These are phyloP conservation scores for Atkinsonella texensis DNA, from an alignment of 2,329 filamentous ascomycete species.

Conservation along the genomic window DNA sequence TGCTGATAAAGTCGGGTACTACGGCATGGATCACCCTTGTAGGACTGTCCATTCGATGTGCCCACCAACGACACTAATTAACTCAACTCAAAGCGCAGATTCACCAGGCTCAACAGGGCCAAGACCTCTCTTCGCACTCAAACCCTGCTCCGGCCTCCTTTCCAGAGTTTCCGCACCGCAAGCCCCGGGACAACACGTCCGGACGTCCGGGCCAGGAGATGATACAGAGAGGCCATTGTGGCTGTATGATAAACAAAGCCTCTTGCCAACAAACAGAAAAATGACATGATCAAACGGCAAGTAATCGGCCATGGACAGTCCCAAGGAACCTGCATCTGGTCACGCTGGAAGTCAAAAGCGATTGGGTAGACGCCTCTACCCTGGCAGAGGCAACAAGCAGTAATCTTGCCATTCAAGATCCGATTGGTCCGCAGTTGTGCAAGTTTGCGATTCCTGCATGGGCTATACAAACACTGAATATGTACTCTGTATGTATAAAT, in stretches of 20 bases:
- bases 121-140: too few relatives aligned
- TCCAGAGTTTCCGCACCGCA: constrained; percentile 44
- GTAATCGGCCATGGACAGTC: constrained; percentile 28
- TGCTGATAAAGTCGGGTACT: too few relatives aligned
- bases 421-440: too few relatives aligned
- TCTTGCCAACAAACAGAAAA: constrained; percentile 44
- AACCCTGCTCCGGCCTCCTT: constrained; percentile 27
- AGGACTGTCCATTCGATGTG: constrained; percentile 52
- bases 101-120: constrained; percentile 14
- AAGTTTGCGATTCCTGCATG: too few relatives aligned
- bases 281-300: constrained; percentile 30
- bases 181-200: constrained; percentile 40
- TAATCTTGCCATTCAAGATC: too few relatives aligned
- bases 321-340: constrained; percentile 25
- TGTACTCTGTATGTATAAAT: too few relatives aligned
- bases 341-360: too few relatives aligned
- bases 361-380: too few relatives aligned
- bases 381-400: too few relatives aligned
- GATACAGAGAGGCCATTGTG: constrained; percentile 52
- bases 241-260: constrained; percentile 45
- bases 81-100: constrained; percentile 35
- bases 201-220: constrained; percentile 56
- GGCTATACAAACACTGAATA: too few relatives aligned
- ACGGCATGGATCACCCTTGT: constrained; percentile 48
- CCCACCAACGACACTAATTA: constrained; percentile 49